Percentiles rank a stretch among this genome's conserved stretches.
Conservation (phyloP, 139 green algal genomes). For the Coelastrella sp. region DNA sequence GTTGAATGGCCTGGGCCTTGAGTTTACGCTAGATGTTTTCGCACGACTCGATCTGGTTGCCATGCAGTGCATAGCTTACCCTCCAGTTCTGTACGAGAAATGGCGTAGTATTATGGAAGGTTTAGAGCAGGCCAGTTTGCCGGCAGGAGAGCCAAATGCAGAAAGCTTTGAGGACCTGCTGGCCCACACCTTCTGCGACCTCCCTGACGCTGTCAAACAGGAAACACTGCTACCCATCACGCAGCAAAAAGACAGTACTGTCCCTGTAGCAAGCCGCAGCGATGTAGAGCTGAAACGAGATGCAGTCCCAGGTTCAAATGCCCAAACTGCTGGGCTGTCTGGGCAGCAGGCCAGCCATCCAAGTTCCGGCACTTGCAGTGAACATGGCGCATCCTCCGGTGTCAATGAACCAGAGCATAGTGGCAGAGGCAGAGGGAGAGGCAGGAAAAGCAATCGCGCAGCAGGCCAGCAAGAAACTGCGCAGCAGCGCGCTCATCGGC, state of each 20-base stretch:
- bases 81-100: not conserved
- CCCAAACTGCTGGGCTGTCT: not conserved
- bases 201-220: conserved; percentile 16
- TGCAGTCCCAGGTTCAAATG: not conserved
- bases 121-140: not conserved
- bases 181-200: not conserved
- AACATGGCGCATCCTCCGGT: not conserved
- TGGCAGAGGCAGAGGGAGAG: not conserved
- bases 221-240: not conserved
- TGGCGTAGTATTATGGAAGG: not conserved
- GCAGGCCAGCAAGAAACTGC: conserved; percentile 30
- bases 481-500: conserved; percentile 44
- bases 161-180: conserved; percentile 17
- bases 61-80: conserved; percentile 9
- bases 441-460: not conserved
- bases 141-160: not conserved
- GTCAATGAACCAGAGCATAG: not conserved
- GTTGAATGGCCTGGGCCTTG: not conserved
- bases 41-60: not conserved
- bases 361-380: not conserved
- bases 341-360: not conserved
- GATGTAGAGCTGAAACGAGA: not conserved
- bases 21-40: not conserved
- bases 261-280: not conserved
- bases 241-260: not conserved